Base-by-base conservation (phyloP, 2,329 filamentous ascomycete species). In the Didymella glomerata region DNA sequence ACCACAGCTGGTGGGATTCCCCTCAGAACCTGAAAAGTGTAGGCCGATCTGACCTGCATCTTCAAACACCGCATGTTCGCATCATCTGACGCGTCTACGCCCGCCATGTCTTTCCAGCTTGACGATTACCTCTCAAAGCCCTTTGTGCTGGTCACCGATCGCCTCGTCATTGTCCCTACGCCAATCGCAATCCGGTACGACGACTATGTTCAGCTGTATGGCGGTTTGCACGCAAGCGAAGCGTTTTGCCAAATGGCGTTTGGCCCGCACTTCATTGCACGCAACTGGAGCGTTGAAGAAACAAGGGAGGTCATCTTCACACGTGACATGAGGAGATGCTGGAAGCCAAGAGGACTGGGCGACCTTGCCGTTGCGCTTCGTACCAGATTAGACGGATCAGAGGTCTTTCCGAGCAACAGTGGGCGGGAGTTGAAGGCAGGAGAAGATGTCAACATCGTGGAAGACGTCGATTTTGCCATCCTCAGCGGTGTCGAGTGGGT, bases 351-450 rank as follows among this genome's bases (percentile, higher is more conserved):
- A 20, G 58, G 56, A 40, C 7, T 66, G 38, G 65, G 65, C 3
- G 62, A 65, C 27, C 62, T 65, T 18, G 65, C 60, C 24, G 56
- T 66, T 7, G 64, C 59, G 16, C 20, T 60, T 28, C 62, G 62
- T 36, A 36, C 6, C 16, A 47, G 24, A 34, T 8, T 14, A 25
- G 45, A 54, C 18, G 41, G 36, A 18, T 24, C 44, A 13, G 18
- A 44, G 6, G 4, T 40, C 2, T 16, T 28, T 18, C 32, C 14
- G 1, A 41, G 34, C 9, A 9, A 36, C 8, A 8, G 25, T 6
- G 49, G 59, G 48, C 47, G 47, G n/a, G 48, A 14, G 22, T 13
- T 59, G 27, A 34, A 42, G 4, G 50, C 46, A 8, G 6, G 13
- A 24, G 54, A 38, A 1, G 13, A 4, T 8, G 13, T 54, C n/a